These are phyloP conservation scores for Sordariomycetes sp. DNA, from an alignment of 2,329 filamentous ascomycete species.

Conservation along the genomic window DNA sequence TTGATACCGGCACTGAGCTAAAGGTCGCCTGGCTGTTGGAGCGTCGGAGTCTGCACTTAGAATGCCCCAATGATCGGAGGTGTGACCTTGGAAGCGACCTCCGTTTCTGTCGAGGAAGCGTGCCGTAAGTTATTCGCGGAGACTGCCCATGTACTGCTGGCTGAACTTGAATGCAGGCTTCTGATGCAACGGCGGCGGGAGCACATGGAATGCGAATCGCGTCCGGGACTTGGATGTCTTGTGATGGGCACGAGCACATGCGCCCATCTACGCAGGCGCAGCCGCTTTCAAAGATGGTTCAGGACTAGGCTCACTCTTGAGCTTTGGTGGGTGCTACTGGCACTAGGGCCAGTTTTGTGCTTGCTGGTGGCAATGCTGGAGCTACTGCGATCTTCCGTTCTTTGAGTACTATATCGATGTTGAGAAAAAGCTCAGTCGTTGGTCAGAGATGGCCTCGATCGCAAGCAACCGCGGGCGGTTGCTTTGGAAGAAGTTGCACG, in stretches of 20 bases:
- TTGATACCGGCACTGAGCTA: constrained; percentile 55
- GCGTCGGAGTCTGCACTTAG: constrained; percentile 51
- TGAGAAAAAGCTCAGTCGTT: no score
- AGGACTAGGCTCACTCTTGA: constrained; percentile 33
- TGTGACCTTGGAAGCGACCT: constrained; percentile 52
- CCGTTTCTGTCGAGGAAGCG: constrained; percentile 50
- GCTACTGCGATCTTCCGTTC: constrained; percentile 1
- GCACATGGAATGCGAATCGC: constrained; percentile 51
- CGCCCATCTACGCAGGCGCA: constrained; percentile 34
- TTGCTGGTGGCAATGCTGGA: constrained; percentile 26
- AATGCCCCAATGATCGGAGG: constrained; percentile 50
- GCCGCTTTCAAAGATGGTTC: constrained; percentile 32
- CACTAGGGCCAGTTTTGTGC: constrained; percentile 27
- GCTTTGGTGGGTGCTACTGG: constrained; percentile 38
- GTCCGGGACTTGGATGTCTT: constrained; percentile 46
- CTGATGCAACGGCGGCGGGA: constrained; percentile 50
- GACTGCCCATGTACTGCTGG: background rate
- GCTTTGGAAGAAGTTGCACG: no score
- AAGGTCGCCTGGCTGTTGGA: constrained; percentile 64
- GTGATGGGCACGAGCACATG: constrained; percentile 42
- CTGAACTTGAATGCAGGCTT: constrained; percentile 26
- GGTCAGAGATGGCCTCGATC: background rate
- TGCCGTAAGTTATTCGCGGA: constrained; percentile 33
- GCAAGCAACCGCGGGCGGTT: no score
- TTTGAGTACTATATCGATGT: no score